These are phyloP conservation scores for Debaryomyces maramus DNA, from an alignment of 805 yeast genomes.

Conservation along the genomic window DNA sequence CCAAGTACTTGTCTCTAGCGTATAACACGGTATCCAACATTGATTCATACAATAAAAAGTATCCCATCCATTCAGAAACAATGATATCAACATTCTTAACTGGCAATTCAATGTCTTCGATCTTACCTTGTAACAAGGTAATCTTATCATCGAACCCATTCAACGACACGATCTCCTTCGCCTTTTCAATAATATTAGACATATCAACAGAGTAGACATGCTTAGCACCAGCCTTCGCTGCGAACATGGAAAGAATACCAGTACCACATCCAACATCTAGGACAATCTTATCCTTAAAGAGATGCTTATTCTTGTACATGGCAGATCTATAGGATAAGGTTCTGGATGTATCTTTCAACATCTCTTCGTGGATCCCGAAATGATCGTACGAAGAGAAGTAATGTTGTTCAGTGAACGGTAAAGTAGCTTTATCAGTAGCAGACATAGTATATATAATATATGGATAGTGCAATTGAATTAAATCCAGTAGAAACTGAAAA, in stretches of 20 bases:
- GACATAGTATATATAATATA: slow-evolving; percentile 25
- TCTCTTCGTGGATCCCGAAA: slow-evolving; percentile 97
- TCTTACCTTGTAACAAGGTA: slow-evolving; percentile 85
- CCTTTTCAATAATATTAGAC: slow-evolving; percentile 95
- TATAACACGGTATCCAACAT: slow-evolving; percentile 95
- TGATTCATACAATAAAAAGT: slow-evolving; percentile 90
- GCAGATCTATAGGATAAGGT: slow-evolving; percentile 91
- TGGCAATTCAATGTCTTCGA: slow-evolving; percentile 90
- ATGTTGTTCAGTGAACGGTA: slow-evolving; percentile 82
- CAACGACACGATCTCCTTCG: slow-evolving; percentile 78
- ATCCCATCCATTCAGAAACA: slow-evolving; percentile 99
- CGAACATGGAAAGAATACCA: slow-evolving; percentile 96
- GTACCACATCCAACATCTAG: slow-evolving; percentile 99
- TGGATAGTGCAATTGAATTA: neutral
- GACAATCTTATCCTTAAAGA: slow-evolving; percentile 91
- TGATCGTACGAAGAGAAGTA: slow-evolving; percentile 95
- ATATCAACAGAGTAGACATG: slow-evolving; percentile 97
- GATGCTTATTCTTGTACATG: slow-evolving; percentile 81
- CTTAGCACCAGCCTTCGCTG: slow-evolving; percentile 97
- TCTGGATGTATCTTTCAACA: slow-evolving; percentile 94
- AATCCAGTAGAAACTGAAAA: neutral
- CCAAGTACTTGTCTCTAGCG: slow-evolving; percentile 89
- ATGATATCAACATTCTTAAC: slow-evolving; percentile 89
- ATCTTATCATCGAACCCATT: slow-evolving; percentile 87
- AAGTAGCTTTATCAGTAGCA: slow-evolving; percentile 65